Evolutionary conservation across 78 protist species (phyloP).

Genomic region (Dictyostelium purpureum): DNA sequence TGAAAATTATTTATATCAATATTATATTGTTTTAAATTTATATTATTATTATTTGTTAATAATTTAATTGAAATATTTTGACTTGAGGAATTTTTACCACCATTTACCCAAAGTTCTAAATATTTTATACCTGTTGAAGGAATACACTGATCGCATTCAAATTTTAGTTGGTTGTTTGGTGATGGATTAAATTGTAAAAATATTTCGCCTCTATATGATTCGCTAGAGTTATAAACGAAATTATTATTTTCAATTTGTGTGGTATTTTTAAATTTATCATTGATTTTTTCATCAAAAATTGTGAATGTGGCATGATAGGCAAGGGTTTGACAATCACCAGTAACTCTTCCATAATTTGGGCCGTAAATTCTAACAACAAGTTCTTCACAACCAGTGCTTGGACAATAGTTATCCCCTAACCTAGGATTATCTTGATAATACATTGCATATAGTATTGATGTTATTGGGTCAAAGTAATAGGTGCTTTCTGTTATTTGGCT

Average conservation of each 20-base stretch:
- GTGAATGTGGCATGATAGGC: not conserved
- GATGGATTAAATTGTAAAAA: not conserved
- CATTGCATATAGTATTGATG: constrained; percentile 8
- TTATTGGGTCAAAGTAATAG: not conserved
- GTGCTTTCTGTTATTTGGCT: not conserved
- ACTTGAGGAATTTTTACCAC: not conserved
- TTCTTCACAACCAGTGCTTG: constrained; percentile 21
- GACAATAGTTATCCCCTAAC: not conserved
- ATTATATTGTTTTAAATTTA: not conserved
- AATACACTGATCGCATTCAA: constrained; percentile 18
- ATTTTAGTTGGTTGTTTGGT: not conserved
- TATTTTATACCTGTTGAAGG: constrained; percentile 4
- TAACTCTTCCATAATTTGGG: not conserved
- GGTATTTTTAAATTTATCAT: constrained; percentile 1
- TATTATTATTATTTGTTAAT: not conserved
- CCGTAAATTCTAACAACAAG: not conserved
- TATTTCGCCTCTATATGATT: not conserved
- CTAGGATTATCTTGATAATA: not conserved
- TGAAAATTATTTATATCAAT: not conserved
- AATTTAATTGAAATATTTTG: not conserved
- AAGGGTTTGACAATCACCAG: constrained; percentile 25
- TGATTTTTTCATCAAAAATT: not conserved
- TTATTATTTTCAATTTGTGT: not conserved
- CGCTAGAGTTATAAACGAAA: not conserved
- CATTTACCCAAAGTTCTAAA: constrained; percentile 18